Conservation (phyloP, 352 stramenopile genomes). For the Globisporangium sylvaticum region DNA sequence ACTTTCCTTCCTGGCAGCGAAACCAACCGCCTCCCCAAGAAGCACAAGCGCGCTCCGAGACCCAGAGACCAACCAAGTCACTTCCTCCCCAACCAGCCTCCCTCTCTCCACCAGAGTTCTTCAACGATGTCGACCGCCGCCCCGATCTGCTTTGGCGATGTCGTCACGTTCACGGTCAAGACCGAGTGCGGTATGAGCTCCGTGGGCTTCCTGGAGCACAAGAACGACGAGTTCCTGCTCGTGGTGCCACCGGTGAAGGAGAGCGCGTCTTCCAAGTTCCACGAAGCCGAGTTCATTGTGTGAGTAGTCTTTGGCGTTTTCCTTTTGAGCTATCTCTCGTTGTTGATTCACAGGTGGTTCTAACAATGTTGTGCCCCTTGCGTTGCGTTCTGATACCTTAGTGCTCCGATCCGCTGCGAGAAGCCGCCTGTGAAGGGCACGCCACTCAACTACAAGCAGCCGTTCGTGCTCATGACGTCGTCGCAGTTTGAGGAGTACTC, state of each 20-base stretch:
- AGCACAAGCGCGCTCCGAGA: background rate
- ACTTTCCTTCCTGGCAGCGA: slow-evolving; percentile 11
- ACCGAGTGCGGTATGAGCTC: slow-evolving; percentile 15
- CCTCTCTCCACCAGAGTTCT: background rate
- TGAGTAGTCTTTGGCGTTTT: too few species aligned
- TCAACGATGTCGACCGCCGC: slow-evolving; percentile 18
- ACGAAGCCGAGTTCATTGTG: slow-evolving; percentile 70
- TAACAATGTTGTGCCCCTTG: too few species aligned
- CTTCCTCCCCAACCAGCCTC: background rate
- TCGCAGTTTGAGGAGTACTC: slow-evolving; percentile 61
- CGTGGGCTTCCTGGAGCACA: slow-evolving; percentile 54
- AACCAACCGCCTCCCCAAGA: slow-evolving; percentile 5
- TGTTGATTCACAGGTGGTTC: too few species aligned
- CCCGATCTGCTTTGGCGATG: slow-evolving; percentile 48
- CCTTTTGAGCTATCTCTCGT: too few species aligned
- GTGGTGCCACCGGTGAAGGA: slow-evolving; percentile 51
- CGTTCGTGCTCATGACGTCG: slow-evolving; percentile 61
- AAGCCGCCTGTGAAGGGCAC: slow-evolving; percentile 44
- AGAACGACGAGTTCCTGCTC: slow-evolving; percentile 43
- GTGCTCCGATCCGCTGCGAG: slow-evolving; percentile 38
- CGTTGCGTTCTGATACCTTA: too few species aligned
- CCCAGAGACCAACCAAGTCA: background rate
- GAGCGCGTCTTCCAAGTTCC: slow-evolving; percentile 31
- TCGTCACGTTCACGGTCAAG: slow-evolving; percentile 44
- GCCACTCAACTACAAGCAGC: slow-evolving; percentile 56